Conservation (phyloP, 768 basidiomycete species). For the Xerocomellus intermedius region DNA sequence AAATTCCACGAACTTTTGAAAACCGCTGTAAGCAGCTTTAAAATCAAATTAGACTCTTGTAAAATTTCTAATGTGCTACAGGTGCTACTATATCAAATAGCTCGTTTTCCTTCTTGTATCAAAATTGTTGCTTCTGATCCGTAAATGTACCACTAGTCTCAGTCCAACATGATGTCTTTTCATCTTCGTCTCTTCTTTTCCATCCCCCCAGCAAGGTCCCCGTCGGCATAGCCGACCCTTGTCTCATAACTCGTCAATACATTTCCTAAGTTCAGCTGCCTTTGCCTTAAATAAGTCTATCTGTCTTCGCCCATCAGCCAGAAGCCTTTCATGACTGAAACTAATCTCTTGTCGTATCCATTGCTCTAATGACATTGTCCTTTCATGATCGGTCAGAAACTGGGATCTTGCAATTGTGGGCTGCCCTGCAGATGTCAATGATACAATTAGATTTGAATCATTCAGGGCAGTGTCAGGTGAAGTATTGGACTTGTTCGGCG, state of each 20-base stretch:
- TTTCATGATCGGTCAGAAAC: constrained; percentile 45
- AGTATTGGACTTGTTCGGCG: neutral
- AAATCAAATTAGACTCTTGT: no score
- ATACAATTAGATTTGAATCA: constrained; percentile 11
- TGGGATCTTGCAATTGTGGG: constrained; percentile 15
- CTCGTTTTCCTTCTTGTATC: no score
- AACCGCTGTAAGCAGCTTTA: no score
- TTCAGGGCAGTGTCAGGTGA: neutral
- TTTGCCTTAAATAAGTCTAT: constrained; percentile 48
- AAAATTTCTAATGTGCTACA: no score
- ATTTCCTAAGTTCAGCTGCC: constrained; percentile 39
- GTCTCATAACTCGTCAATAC: constrained; percentile 34
- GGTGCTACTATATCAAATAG: no score
- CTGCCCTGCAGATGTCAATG: constrained; percentile 11
- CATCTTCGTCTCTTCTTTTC: no score
- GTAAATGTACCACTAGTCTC: no score
- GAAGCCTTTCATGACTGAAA: constrained; percentile 59
- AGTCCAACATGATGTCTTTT: no score
- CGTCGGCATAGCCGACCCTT: no score
- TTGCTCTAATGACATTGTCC: constrained; percentile 79
- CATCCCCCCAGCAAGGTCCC: no score
- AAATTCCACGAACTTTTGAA: no score
- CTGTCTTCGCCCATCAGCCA: constrained; percentile 49
- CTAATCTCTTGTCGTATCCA: constrained; percentile 79
- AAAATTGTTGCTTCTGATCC: no score